phyloP scores from a whole-genome alignment of 495 filamentous ascomycete species.

The Penicillium waksmanii region DNA sequence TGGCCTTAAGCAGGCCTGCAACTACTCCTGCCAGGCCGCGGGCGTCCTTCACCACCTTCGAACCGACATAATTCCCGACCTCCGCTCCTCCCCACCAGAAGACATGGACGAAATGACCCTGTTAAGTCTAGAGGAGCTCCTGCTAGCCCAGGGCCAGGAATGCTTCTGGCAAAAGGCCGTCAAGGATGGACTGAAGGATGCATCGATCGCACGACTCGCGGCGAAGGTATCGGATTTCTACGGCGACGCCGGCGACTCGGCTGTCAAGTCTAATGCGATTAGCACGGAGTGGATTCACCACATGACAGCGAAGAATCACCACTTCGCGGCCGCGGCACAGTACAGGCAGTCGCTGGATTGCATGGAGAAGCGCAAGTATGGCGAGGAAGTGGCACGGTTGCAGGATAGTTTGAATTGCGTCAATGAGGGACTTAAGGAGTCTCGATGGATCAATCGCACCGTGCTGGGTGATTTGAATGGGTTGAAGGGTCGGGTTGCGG shows the following conservation, averaged over 20 bases:
- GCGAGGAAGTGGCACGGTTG: slow-evolving; percentile 90
- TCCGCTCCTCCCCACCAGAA: slow-evolving; percentile 84
- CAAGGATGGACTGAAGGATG: slow-evolving; percentile 90
- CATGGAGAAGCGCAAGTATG: slow-evolving; percentile 91
- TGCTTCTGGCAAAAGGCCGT: slow-evolving; percentile 99
- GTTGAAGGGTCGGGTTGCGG: slow-evolving; percentile 77
- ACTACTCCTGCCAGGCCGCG: slow-evolving; percentile 87
- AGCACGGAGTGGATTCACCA: slow-evolving; percentile 98
- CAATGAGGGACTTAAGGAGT: slow-evolving; percentile 85
- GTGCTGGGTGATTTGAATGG: slow-evolving; percentile 83
- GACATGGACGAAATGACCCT: slow-evolving; percentile 93
- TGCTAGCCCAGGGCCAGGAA: slow-evolving; percentile 92
- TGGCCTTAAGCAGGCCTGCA: slow-evolving; percentile 86
- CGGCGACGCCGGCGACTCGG: slow-evolving; percentile 78
- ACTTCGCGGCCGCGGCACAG: slow-evolving; percentile 95
- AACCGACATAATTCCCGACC: slow-evolving; percentile 76
- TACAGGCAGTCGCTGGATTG: slow-evolving; percentile 93
- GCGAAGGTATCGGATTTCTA: slow-evolving; percentile 94
- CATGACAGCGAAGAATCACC: slow-evolving; percentile 95
- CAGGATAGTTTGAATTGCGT: slow-evolving; percentile 80
- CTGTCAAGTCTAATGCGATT: slow-evolving; percentile 84
- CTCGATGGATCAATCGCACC: slow-evolving; percentile 79
- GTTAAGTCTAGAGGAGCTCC: slow-evolving; percentile 78
- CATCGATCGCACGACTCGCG: slow-evolving; percentile 86
- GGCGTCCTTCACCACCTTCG: slow-evolving; percentile 84